Evolutionary conservation across 2,329 filamentous ascomycete genomes (phyloP).

Genomic region (Gnomoniopsis sp.): DNA sequence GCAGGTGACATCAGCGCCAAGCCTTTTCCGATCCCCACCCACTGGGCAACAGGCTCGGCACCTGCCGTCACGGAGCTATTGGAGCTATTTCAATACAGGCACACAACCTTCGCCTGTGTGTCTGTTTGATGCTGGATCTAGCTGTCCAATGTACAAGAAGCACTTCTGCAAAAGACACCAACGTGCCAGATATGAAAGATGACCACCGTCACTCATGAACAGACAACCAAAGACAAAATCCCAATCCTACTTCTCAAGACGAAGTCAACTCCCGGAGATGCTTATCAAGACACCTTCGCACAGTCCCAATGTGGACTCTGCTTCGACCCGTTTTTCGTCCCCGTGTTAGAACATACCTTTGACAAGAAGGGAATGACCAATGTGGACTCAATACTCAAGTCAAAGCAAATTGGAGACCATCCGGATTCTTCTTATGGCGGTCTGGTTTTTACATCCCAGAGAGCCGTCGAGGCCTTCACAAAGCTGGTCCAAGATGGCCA

Average conservation of each 20-base stretch:
- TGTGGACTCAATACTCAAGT: slow-evolving; percentile 48
- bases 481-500: slow-evolving; percentile 55
- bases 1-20: slow-evolving; percentile 11
- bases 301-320: slow-evolving; percentile 33
- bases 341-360: slow-evolving; percentile 71
- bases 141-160: neutral
- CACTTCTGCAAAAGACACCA: no score
- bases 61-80: neutral
- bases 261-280: slow-evolving; percentile 66
- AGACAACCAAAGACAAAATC: slow-evolving; percentile 21
- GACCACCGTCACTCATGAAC: slow-evolving; percentile 1
- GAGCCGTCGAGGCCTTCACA: slow-evolving; percentile 76
- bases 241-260: slow-evolving; percentile 77
- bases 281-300: slow-evolving; percentile 67
- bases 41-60: neutral
- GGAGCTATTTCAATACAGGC: no score
- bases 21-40: neutral
- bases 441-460: slow-evolving; percentile 81
- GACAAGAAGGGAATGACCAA: slow-evolving; percentile 53
- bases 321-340: slow-evolving; percentile 69
- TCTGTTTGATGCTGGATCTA: no score
- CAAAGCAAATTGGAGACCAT: slow-evolving; percentile 36
- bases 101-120: no score
- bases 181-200: neutral
- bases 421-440: slow-evolving; percentile 58